These are phyloP conservation scores for Verbena officinalis DNA, from an alignment of 257 asterid genomes.

Conservation along the genomic window DNA sequence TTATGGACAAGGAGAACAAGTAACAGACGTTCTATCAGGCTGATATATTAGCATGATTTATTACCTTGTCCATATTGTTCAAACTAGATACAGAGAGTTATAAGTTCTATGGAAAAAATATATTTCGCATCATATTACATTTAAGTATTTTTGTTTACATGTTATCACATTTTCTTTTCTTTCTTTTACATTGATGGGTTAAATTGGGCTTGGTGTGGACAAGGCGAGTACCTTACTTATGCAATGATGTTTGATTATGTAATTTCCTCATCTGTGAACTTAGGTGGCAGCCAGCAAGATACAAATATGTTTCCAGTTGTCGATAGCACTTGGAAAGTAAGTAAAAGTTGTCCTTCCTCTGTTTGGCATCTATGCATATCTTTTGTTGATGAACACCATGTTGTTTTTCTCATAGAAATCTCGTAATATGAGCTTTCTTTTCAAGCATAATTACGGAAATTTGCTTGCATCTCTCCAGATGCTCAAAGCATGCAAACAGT, in stretches of 20 bases:
- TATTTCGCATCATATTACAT: slow-evolving; percentile 8
- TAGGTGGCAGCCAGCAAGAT: slow-evolving; percentile 76
- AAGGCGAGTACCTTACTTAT: slow-evolving; percentile 9
- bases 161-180: slow-evolving; percentile 1
- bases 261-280: slow-evolving; percentile 16
- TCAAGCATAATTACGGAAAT: not conserved
- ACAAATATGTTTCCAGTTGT: slow-evolving; percentile 84
- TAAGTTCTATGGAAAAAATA: slow-evolving; percentile 10
- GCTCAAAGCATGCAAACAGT: not conserved
- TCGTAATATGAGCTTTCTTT: slow-evolving; percentile 10
- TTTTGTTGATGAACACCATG: not conserved
- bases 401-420: not conserved
- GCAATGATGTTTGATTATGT: slow-evolving; percentile 16
- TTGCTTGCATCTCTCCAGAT: slow-evolving; percentile 16
- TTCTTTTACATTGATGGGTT: not conserved
- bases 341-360: slow-evolving; percentile 29
- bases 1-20: slow-evolving; percentile 16
- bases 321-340: slow-evolving; percentile 84
- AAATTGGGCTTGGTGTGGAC: slow-evolving; percentile 14
- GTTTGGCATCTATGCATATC: slow-evolving; percentile 21
- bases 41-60: slow-evolving; percentile 6
- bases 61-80: slow-evolving; percentile 5
- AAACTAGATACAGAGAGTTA: slow-evolving; percentile 5
- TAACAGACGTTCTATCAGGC: not conserved
- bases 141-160: not conserved